Evolutionary conservation across 805 yeast species (phyloP), one percentile per base, ranked within the genome.

Genomic region (Torulaspora maleeae): DNA sequence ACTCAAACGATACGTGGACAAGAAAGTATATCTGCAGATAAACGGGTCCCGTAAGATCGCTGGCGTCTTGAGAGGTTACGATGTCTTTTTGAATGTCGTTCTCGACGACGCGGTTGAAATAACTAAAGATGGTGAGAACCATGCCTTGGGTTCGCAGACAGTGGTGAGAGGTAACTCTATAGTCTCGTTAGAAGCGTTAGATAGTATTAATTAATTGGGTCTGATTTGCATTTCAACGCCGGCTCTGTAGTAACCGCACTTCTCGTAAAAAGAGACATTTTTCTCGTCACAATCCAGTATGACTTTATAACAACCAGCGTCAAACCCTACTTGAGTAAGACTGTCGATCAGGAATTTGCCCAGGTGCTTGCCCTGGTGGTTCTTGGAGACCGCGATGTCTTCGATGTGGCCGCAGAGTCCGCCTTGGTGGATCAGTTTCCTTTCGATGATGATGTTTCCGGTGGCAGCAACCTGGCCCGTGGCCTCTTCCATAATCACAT

Each of bases 321-420:
- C 57, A 42, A 74, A 55, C 2, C 86, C 96, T 25, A 85, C 59
- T 19, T 71, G 68, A 3, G 82, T 76, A 59, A 91, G 71, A 7
- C 76, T 70, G 13, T 73, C 69, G 53, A 91, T 86, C 66, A 91
- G 63, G 13, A 73, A 67, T 53, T 74, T 70, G 0, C 99, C 99
- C 38, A 91, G 69, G 54, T 79, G 79, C 60, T 83, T 81, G 5
- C 99, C 99, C 60, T 90, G 97, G 61, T 86, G 86, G 15, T 73
- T 68, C 25, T 64, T 61, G 15, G 80, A 73, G 3, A 91, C 95
- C 1, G 97, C 83, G 49, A 91, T 91, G 63, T 91, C 99, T 60
- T 91, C 99, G 51, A 91, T 84, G 68, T 91, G 98, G 1, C 98
- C 98, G 4, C 87, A 95, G 42, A 75, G 66, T 0, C 95, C 95